These are phyloP conservation scores for Aegilops bicornis DNA, from an alignment of 176 grass and related monocot species.

Conservation along the genomic window DNA sequence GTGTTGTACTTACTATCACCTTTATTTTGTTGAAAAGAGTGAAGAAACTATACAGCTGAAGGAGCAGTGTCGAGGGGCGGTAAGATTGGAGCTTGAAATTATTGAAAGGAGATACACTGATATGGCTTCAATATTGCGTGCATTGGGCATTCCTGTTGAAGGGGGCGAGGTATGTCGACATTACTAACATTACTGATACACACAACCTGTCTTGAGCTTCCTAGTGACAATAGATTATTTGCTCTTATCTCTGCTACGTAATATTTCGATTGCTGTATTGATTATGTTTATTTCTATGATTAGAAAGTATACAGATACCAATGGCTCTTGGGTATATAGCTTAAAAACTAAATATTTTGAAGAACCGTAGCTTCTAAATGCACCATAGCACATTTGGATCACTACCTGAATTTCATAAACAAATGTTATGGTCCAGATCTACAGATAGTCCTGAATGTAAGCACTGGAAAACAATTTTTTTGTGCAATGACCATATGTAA, in stretches of 20 bases:
- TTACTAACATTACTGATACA: not conserved
- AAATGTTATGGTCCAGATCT: not conserved
- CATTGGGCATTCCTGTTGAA: conserved; percentile 61
- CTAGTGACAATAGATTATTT: not conserved
- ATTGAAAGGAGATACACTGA: conserved; percentile 58
- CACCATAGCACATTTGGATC: not conserved
- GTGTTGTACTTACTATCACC: conserved; percentile 18
- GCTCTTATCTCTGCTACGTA: not conserved
- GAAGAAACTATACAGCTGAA: conserved; percentile 81
- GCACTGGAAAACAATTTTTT: not conserved
- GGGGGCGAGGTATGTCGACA: conserved; percentile 57
- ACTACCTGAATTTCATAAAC: not conserved
- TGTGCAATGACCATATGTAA: not conserved
- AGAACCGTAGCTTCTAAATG: not conserved
- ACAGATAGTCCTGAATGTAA: not conserved
- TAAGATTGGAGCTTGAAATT: conserved; percentile 74
- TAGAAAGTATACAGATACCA: not conserved
- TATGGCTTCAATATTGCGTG: conserved; percentile 69
- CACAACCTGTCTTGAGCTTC: not conserved
- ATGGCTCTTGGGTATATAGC: not conserved
- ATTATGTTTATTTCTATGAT: not conserved
- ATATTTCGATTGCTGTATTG: not conserved
- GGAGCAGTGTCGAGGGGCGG: conserved; percentile 54
- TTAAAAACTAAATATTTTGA: not conserved
- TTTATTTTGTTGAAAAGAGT: conserved; percentile 50